These are phyloP conservation scores for Hypericum androsaemum DNA, from an alignment of 345 rosid species.

Conservation along the genomic window DNA sequence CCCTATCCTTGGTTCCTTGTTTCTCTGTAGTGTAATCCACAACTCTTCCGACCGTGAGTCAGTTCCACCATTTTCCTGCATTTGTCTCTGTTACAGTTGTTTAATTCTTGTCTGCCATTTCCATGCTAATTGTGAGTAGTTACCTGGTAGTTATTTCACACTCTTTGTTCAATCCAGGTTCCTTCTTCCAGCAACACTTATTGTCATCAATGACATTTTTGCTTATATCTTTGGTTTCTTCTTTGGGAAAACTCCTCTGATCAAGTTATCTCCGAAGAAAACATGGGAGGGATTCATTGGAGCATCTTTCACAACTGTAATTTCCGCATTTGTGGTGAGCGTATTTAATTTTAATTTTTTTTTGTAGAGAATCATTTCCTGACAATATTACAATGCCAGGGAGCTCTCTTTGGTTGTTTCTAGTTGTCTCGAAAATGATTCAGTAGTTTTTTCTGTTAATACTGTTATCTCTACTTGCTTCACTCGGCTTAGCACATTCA, in stretches of 20 bases:
- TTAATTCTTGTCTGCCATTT: too few species aligned
- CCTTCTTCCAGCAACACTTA: conserved; percentile 96
- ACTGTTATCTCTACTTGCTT: neutral
- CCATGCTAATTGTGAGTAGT: too few species aligned
- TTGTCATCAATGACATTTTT: conserved; percentile 81
- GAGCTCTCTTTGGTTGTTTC: neutral
- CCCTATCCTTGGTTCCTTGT: too few species aligned
- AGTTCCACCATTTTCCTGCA: too few species aligned
- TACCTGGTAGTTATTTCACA: too few species aligned
- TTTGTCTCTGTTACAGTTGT: too few species aligned
- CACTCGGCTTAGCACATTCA: too few species aligned
- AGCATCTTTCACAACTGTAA: conserved; percentile 80
- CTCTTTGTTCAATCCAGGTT: conserved; percentile 43
- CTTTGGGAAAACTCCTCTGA: conserved; percentile 91
- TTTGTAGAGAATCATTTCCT: neutral
- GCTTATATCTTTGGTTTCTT: conserved; percentile 92
- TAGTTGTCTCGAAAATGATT: neutral
- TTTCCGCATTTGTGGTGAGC: conserved; percentile 84
- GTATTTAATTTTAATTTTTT: neutral
- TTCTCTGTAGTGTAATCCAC: too few species aligned
- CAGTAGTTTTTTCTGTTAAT: neutral
- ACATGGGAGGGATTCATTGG: conserved; percentile 99
- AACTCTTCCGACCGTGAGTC: too few species aligned
- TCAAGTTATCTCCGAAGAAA: conserved; percentile 94
- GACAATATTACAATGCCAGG: neutral